Conservation (phyloP, 2,329 filamentous ascomycete genomes). For the Diplodia mutila region DNA sequence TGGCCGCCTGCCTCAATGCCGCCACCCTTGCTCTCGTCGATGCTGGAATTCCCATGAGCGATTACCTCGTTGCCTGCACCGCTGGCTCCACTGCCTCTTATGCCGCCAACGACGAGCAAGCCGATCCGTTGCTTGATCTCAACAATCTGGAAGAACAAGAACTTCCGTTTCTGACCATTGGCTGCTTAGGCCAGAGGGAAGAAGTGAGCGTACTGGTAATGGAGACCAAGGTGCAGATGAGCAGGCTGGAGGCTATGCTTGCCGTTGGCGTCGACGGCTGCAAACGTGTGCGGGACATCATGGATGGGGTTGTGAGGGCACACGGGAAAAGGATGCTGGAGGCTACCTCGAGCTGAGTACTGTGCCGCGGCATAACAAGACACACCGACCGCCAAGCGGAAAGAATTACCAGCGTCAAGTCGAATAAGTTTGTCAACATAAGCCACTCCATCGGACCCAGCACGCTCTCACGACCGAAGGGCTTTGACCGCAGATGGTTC, state of each 20-base stretch:
- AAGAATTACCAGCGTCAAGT: not conserved
- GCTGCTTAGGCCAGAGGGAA: constrained; percentile 73
- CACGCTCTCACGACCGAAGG: not conserved
- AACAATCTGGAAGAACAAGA: constrained; percentile 84
- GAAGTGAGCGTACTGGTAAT: constrained; percentile 79
- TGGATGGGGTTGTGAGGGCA: constrained; percentile 78
- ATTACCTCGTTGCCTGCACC: constrained; percentile 87
- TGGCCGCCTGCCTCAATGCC: constrained; percentile 89
- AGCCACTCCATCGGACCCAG: not conserved
- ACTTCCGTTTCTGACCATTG: constrained; percentile 84
- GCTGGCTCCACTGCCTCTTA: constrained; percentile 75
- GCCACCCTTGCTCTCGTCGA: constrained; percentile 90
- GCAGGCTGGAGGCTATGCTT: constrained; percentile 86
- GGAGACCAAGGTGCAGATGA: constrained; percentile 85
- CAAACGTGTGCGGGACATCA: constrained; percentile 76
- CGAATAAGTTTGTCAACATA: not conserved
- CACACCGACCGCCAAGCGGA: not conserved
- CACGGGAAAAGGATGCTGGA: constrained; percentile 68
- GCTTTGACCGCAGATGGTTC: not conserved
- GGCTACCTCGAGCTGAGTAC: constrained; percentile 13
- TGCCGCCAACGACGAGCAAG: constrained; percentile 65
- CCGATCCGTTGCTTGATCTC: constrained; percentile 79
- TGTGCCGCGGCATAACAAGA: not conserved
- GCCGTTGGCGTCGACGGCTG: constrained; percentile 91
- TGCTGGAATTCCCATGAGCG: constrained; percentile 92